Percentiles rank a stretch among this genome's conserved stretches.
Conservation (phyloP, 2,329 filamentous ascomycete species). For the Colletotrichum sp. region DNA sequence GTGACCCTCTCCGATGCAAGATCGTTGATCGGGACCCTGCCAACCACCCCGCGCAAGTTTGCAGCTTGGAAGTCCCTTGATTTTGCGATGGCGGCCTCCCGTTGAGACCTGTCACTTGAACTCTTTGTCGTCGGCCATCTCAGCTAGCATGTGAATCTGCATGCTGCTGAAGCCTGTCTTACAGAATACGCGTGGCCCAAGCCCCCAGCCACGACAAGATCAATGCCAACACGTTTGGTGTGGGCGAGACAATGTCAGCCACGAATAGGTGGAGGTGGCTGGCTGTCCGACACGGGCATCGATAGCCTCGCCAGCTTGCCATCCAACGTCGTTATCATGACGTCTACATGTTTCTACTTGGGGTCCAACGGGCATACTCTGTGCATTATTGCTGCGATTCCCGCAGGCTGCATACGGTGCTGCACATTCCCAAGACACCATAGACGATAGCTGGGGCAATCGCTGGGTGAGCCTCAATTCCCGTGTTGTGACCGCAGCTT, state of each 20-base stretch:
- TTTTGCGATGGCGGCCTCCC: not conserved
- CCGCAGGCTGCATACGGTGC: not conserved
- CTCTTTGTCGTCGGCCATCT: not conserved
- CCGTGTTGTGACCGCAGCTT: not conserved
- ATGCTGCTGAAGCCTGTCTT: not conserved
- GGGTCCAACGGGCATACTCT: not conserved
- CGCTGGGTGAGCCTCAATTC: not conserved
- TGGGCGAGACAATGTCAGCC: not conserved
- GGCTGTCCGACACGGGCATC: conserved; percentile 16
- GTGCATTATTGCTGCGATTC: not conserved
- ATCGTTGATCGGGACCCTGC: not conserved
- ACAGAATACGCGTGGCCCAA: not conserved
- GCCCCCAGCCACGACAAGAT: not conserved
- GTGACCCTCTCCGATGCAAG: not conserved
- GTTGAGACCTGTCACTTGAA: not conserved
- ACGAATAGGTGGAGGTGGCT: not conserved
- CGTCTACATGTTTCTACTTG: too few species aligned
- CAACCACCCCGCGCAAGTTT: not conserved
- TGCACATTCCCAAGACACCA: not conserved
- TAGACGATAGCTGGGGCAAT: not conserved
- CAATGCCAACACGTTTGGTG: not conserved
- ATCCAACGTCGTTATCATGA: not conserved
- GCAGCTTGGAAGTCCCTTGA: not conserved
- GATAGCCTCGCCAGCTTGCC: not conserved
- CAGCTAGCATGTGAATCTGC: not conserved